phyloP scores from a whole-genome alignment of 768 basidiomycete species.

The Cystobasidium ongulense region DNA sequence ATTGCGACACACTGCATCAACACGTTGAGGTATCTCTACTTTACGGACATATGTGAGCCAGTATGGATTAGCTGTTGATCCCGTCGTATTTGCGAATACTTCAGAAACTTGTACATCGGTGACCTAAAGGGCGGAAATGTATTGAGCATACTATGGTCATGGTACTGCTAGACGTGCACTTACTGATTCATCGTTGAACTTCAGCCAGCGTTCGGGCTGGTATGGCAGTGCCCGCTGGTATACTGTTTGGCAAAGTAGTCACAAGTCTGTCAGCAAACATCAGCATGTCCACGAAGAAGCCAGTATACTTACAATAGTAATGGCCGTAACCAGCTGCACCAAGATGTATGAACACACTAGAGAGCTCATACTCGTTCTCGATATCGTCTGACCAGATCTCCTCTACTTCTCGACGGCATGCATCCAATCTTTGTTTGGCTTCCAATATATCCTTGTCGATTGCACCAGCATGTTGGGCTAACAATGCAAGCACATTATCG shows the following conservation, averaged over 20 bases:
- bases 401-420: conserved; percentile 20
- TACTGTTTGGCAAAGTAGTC: conserved; percentile 12
- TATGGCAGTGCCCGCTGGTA: conserved; percentile 32
- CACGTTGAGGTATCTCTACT: neutral
- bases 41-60: conserved; percentile 30
- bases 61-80: conserved; percentile 29
- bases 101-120: conserved; percentile 31
- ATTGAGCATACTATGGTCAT: neutral
- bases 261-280: neutral
- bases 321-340: conserved; percentile 28
- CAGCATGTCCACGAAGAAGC: neutral
- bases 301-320: conserved; percentile 10
- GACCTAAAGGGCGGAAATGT: too few relatives aligned
- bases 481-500: neutral
- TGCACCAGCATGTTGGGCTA: conserved; percentile 4
- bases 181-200: conserved; percentile 35
- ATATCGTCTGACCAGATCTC: conserved; percentile 21
- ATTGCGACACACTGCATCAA: conserved; percentile 27
- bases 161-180: neutral
- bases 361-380: conserved; percentile 33
- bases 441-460: conserved; percentile 8
- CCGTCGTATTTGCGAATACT: conserved; percentile 32
- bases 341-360: conserved; percentile 36
- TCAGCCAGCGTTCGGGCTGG: conserved; percentile 34
- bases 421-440: neutral